Percentiles rank a stretch among this genome's conserved stretches.
These are phyloP conservation scores for Ophiostoma himal-ulmi DNA, from an alignment of 2,329 filamentous ascomycete genomes.

Conservation along the genomic window DNA sequence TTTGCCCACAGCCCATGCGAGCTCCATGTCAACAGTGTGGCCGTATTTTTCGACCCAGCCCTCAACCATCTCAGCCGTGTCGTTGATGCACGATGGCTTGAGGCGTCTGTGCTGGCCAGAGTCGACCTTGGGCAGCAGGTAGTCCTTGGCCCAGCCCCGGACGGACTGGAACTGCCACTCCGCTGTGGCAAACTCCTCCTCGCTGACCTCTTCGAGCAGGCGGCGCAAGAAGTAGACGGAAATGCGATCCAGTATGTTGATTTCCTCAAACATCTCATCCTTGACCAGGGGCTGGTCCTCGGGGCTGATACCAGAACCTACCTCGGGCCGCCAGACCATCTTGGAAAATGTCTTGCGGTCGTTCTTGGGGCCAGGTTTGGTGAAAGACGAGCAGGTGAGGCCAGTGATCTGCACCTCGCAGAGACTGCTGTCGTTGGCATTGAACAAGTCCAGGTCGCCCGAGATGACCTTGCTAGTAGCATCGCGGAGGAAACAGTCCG, in stretches of 20 bases:
- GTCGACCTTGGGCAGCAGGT: conserved; percentile 23
- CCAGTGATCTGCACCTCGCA: conserved; percentile 23
- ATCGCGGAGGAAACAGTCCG: conserved; percentile 22
- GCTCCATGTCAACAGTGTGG: conserved; percentile 22
- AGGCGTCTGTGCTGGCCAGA: conserved; percentile 21
- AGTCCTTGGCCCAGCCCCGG: conserved; percentile 16
- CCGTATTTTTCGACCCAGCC: conserved; percentile 13
- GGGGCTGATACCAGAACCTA: conserved; percentile 16
- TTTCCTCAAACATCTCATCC: conserved; percentile 16
- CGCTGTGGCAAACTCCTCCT: conserved; percentile 19
- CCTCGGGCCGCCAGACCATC: conserved; percentile 22
- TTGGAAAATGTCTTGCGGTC: conserved; percentile 23
- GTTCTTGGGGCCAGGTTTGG: conserved; percentile 20
- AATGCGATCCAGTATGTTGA: conserved; percentile 19
- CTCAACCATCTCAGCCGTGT: conserved; percentile 21
- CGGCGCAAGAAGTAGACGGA: conserved; percentile 20
- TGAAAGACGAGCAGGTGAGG: conserved; percentile 24
- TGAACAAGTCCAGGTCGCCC: conserved; percentile 22
- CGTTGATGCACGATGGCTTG: conserved; percentile 9
- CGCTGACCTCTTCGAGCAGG: conserved; percentile 17
- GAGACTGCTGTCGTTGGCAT: conserved; percentile 14
- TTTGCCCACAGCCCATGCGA: conserved; percentile 22
- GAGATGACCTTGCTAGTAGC: conserved; percentile 23
- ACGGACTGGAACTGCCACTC: conserved; percentile 22
- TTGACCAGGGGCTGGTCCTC: conserved; percentile 17